A percentile compares a stretch with the other conserved stretches of the same genome.
These are phyloP conservation scores for Pleomassaria siparia DNA, from an alignment of 2,329 filamentous ascomycete genomes.

Conservation along the genomic window DNA sequence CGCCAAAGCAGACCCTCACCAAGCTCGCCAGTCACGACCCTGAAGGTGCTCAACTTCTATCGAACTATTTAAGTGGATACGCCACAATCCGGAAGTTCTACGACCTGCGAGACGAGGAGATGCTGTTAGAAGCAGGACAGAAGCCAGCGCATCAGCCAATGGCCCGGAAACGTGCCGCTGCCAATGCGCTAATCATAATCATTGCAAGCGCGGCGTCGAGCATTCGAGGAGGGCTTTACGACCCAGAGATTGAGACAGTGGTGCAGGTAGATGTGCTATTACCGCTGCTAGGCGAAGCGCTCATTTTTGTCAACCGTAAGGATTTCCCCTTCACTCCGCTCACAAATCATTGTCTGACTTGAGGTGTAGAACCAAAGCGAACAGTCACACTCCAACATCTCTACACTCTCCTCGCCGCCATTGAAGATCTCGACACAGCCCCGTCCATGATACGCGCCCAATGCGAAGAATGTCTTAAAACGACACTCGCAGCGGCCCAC, in stretches of 20 bases:
- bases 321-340: conserved; percentile 3
- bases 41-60: conserved; percentile 79
- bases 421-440: conserved; percentile 79
- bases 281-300: conserved; percentile 78
- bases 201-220: conserved; percentile 85
- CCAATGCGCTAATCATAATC: conserved; percentile 75
- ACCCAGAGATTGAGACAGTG: conserved; percentile 76
- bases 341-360: conserved; percentile 21
- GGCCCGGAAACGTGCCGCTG: conserved; percentile 68
- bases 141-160: conserved; percentile 54
- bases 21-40: conserved; percentile 72
- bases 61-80: conserved; percentile 86
- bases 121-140: conserved; percentile 38
- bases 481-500: conserved; percentile 71
- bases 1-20: conserved; percentile 71
- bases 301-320: conserved; percentile 70
- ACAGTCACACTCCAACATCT: conserved; percentile 72
- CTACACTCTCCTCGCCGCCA: conserved; percentile 71
- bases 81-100: conserved; percentile 90
- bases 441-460: conserved; percentile 70
- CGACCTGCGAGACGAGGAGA: conserved; percentile 75
- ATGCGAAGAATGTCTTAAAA: conserved; percentile 76
- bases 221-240: conserved; percentile 87
- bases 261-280: conserved; percentile 87
- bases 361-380: conserved; percentile 51